Evolutionary conservation across 768 basidiomycete genomes (phyloP).

Genomic region (Russula abietina): DNA sequence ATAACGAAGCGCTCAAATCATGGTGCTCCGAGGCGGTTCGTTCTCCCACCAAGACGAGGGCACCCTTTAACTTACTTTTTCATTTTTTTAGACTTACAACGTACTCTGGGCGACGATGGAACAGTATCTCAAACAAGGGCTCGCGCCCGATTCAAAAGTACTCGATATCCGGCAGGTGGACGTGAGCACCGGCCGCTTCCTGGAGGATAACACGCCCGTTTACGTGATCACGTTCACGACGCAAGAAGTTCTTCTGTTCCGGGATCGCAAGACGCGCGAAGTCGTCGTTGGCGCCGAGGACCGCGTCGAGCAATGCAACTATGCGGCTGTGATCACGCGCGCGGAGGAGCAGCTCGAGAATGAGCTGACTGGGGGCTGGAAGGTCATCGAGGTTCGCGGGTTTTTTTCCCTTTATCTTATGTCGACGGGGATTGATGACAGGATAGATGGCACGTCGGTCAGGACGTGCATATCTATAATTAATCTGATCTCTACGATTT

Average conservation of each 20-base stretch:
- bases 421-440: conserved; percentile 11
- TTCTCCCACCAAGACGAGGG: conserved; percentile 4
- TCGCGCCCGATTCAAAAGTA: conserved; percentile 88
- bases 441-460: conserved; percentile 49
- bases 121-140: conserved; percentile 82
- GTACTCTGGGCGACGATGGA: conserved; percentile 99
- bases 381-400: conserved; percentile 79
- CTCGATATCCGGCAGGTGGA: conserved; percentile 98
- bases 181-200: too few species aligned
- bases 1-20: conserved; percentile 72
- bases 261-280: too few species aligned
- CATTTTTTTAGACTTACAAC: conserved; percentile 71
- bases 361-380: conserved; percentile 96
- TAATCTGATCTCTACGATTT: neutral
- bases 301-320: conserved; percentile 88
- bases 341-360: conserved; percentile 83
- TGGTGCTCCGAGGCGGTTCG: conserved; percentile 97
- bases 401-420: neutral
- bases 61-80: neutral
- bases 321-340: conserved; percentile 87
- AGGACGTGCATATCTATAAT: conserved; percentile 43
- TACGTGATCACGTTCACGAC: too few species aligned
- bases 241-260: too few species aligned
- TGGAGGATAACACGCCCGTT: too few species aligned
- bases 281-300: conserved; percentile 82